Conservation (phyloP, 106 monocot genomes). For the Dioscorea alata region DNA sequence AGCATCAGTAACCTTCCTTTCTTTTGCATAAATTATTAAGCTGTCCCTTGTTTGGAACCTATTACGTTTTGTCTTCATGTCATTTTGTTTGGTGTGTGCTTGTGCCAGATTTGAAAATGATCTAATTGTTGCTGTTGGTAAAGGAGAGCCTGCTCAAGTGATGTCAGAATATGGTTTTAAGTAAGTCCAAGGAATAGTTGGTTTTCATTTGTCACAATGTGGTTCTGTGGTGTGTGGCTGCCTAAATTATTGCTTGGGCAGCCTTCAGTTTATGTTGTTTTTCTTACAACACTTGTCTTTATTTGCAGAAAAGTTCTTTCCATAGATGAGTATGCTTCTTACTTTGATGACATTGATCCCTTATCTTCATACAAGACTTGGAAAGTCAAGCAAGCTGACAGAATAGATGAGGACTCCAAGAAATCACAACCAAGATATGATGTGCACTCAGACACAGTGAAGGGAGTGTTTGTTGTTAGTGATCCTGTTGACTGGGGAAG, state of each 20-base stretch:
- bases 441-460: slow-evolving; percentile 57
- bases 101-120: slow-evolving; percentile 72
- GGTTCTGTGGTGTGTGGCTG: not conserved
- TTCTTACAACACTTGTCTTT: slow-evolving; percentile 9
- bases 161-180: slow-evolving; percentile 96
- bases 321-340: slow-evolving; percentile 88
- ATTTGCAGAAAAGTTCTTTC: slow-evolving; percentile 85
- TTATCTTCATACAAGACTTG: slow-evolving; percentile 63
- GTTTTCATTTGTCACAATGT: not conserved
- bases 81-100: not conserved
- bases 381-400: slow-evolving; percentile 25
- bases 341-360: slow-evolving; percentile 86
- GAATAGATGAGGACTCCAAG: slow-evolving; percentile 9
- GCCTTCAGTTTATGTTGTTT: not conserved
- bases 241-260: not conserved
- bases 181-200: slow-evolving; percentile 31
- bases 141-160: slow-evolving; percentile 88
- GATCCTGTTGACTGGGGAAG: slow-evolving; percentile 99
- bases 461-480: slow-evolving; percentile 88
- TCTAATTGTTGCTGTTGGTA: slow-evolving; percentile 78
- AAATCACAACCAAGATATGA: slow-evolving; percentile 27
- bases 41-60: not conserved
- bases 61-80: not conserved
- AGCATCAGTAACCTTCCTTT: not conserved
- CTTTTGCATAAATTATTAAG: not conserved